Conservation (phyloP, 148 eudicot species). For the Heliosperma pusillum region DNA sequence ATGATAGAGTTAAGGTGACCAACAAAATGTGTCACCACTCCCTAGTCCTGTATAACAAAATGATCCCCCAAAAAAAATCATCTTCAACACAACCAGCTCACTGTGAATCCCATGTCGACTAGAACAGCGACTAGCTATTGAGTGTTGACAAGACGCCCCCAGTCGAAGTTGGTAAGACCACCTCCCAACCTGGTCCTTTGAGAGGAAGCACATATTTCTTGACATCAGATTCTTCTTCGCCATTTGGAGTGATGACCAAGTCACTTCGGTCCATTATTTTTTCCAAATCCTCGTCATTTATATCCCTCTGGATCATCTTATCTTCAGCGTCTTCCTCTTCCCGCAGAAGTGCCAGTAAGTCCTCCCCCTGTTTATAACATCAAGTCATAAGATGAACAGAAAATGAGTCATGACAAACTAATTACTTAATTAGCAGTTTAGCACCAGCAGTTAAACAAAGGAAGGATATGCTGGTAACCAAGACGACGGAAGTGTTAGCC, state of each 20-base stretch:
- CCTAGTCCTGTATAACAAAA: too few species aligned
- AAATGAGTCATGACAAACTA: too few species aligned
- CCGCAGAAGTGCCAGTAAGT: conserved; percentile 65
- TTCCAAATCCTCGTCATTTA: conserved; percentile 77
- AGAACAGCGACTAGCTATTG: conserved; percentile 35
- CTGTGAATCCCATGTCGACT: neutral
- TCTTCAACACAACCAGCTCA: too few species aligned
- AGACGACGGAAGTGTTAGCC: neutral
- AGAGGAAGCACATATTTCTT: conserved; percentile 47
- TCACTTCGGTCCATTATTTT: conserved; percentile 77
- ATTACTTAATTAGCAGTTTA: too few species aligned
- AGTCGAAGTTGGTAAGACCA: conserved; percentile 61
- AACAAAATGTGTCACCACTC: neutral
- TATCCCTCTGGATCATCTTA: conserved; percentile 73
- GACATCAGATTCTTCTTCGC: conserved; percentile 26
- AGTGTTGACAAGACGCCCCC: conserved; percentile 84
- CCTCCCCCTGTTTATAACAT: conserved; percentile 65
- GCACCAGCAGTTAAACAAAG: neutral
- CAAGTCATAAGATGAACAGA: too few species aligned
- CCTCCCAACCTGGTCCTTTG: conserved; percentile 99
- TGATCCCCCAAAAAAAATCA: too few species aligned
- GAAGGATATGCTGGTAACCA: neutral
- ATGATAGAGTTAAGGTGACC: too few species aligned
- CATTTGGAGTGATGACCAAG: conserved; percentile 30
- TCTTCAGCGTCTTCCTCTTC: conserved; percentile 80